phyloP scores from a whole-genome alignment of 2,329 filamentous ascomycete species.

The Colletotrichum gigasporum region DNA sequence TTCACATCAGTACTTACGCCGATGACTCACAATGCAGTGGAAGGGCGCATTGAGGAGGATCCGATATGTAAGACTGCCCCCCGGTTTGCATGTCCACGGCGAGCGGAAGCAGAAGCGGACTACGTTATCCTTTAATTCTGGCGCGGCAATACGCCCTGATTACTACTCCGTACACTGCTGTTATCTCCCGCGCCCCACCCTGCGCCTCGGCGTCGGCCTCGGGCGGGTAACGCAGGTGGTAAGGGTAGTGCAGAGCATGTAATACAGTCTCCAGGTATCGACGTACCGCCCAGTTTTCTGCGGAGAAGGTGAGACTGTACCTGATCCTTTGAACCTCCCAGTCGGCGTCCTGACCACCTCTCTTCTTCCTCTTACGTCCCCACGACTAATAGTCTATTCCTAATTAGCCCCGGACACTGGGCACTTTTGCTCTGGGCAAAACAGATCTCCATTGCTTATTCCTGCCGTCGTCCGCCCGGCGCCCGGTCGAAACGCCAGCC shows the following conservation, averaged over 20 bases:
- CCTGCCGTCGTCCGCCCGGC: conserved; percentile 5
- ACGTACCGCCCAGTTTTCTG: neutral
- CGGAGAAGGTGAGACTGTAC: neutral
- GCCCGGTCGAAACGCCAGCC: neutral
- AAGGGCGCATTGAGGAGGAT: neutral
- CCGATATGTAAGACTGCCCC: neutral
- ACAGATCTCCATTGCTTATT: conserved; percentile 22
- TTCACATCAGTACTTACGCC: neutral
- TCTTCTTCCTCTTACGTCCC: neutral
- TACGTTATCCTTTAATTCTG: neutral
- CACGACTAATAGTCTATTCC: conserved; percentile 16
- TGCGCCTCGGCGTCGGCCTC: neutral
- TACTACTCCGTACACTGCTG: neutral
- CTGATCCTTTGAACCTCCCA: conserved; percentile 6
- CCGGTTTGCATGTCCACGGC: neutral
- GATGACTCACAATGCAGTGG: neutral
- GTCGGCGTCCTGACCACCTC: neutral
- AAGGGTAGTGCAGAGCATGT: neutral
- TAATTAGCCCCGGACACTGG: neutral
- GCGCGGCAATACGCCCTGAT: conserved; percentile 13
- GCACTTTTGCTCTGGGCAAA: conserved; percentile 9
- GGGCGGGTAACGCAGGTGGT: neutral
- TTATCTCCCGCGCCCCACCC: conserved; percentile 6
- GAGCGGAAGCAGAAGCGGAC: neutral
- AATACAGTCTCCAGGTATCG: too few relatives aligned